phyloP scores from a whole-genome alignment of 495 filamentous ascomycete species.

The Daldinia vernicosa region DNA sequence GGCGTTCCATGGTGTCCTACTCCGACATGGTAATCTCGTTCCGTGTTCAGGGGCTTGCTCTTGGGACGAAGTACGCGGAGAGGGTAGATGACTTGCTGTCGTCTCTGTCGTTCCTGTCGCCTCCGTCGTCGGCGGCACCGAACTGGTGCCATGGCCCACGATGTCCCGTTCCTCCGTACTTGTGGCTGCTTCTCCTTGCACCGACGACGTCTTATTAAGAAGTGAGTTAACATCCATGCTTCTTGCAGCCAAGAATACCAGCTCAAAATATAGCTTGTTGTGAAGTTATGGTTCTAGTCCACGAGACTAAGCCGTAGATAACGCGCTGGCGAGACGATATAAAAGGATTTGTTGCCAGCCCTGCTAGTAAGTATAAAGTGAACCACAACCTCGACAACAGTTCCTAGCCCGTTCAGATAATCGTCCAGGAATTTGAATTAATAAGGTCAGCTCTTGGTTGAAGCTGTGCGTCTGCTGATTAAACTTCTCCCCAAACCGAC shows the following conservation, averaged over 20 bases:
- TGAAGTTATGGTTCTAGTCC: not conserved
- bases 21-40: constrained; percentile 45
- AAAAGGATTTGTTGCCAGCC: not conserved
- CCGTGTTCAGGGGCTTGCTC: constrained; percentile 42
- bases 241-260: constrained; percentile 3
- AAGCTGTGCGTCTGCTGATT: not conserved
- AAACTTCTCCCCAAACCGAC: not conserved
- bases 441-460: not conserved
- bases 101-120: not conserved
- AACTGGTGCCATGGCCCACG: constrained; percentile 16
- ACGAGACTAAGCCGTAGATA: not conserved
- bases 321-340: not conserved
- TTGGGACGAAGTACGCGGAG: constrained; percentile 38
- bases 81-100: constrained; percentile 36
- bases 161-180: constrained; percentile 9
- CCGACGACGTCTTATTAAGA: constrained; percentile 47
- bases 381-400: not conserved
- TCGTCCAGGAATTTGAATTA: not conserved
- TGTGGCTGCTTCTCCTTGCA: constrained; percentile 36
- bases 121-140: constrained; percentile 36
- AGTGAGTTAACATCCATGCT: constrained; percentile 50
- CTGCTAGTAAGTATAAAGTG: not conserved
- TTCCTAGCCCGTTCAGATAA: not conserved
- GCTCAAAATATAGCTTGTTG: not conserved
- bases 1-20: constrained; percentile 58